Evolutionary conservation across 2,329 filamentous ascomycete species (phyloP), one percentile per base, ranked within the genome.

Genomic region (Pseudocercospora fijiensis): DNA sequence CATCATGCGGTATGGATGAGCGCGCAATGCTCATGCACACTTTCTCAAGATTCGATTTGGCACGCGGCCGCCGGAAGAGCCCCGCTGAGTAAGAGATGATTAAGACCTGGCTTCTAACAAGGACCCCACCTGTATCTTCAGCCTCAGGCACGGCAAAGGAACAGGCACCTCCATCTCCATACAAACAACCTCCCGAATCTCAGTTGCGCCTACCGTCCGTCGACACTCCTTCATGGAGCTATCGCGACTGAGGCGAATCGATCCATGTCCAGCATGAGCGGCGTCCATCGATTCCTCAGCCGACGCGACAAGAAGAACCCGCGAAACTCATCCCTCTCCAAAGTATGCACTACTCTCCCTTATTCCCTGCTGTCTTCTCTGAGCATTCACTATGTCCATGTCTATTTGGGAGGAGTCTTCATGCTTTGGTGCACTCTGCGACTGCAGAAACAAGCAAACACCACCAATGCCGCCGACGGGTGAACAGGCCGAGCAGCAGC

Each of bases 271-370:
- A 78, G 68, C 67, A 82, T 82, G 79, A 80, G 79, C 72, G 79
- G 78, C 73, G 78, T 84, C 67, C 87, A 85, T 74, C 87, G 88
- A 72, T 88, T 92, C 75, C 85, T 90, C 65, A 90, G 86, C 76
- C 82, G 88, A 70, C 85, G 88, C 69, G 89, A 91, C 72, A 91
- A 81, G 76, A 74, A 74, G 69, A 67, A 66, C 60, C 64, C 66
- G 11, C 62, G 65, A 33, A 62, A 63, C 61, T 66, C 64, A 47
- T 67, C 69, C 58, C 62, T 66, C 20, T 58, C 65, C 33, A 68
- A 61, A 67, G 68, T 70, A 70, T 61, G 67, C 41, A 20, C 43
- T 59, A 51, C 33, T 51, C 51, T 63, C 41, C 57, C 58, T 61
- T 45, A 41, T 45, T 52, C 41, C 18, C 20, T 45, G 43, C 59